Evolutionary conservation across 257 asterid species (phyloP).

Genomic region (Apocynum venetum): DNA sequence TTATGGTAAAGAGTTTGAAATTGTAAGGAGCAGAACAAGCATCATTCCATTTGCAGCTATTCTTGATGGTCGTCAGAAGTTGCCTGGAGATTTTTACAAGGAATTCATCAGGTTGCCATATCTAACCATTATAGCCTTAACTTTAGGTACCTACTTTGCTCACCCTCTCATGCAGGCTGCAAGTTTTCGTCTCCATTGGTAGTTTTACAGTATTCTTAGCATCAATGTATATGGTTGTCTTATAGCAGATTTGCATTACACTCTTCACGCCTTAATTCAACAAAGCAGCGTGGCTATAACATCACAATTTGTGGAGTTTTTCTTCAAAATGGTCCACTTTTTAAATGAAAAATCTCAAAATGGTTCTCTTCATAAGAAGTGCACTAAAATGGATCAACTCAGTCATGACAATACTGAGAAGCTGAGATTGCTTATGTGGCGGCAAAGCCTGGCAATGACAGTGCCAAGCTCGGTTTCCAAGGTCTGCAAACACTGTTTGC

Average conservation of each 20-base stretch:
- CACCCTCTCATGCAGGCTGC: slow-evolving; percentile 94
- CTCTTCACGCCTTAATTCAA: too few relatives aligned
- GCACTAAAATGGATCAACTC: too few relatives aligned
- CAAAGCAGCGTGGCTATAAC: too few relatives aligned
- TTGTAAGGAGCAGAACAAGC: slow-evolving; percentile 72
- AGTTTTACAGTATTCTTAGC: slow-evolving; percentile 10
- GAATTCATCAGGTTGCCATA: slow-evolving; percentile 86
- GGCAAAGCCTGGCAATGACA: too few relatives aligned
- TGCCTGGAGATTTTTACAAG: slow-evolving; percentile 71
- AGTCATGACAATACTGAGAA: too few relatives aligned
- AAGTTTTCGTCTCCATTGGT: slow-evolving; percentile 88
- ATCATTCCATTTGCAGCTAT: slow-evolving; percentile 87
- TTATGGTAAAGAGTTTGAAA: slow-evolving; percentile 81
- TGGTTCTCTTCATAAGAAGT: too few relatives aligned
- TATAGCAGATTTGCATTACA: not conserved
- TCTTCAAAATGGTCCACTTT: too few relatives aligned
- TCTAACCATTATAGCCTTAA: slow-evolving; percentile 58
- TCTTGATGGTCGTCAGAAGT: slow-evolving; percentile 88
- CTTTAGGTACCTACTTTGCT: slow-evolving; percentile 77
- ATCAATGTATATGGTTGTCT: not conserved
- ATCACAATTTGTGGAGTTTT: too few relatives aligned
- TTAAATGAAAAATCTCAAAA: too few relatives aligned
- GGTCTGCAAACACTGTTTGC: too few relatives aligned
- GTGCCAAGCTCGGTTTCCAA: too few relatives aligned
- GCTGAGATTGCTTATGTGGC: too few relatives aligned